phyloP scores from a whole-genome alignment of 2,329 filamentous ascomycete species.

The Rhynchosporium secalis region DNA sequence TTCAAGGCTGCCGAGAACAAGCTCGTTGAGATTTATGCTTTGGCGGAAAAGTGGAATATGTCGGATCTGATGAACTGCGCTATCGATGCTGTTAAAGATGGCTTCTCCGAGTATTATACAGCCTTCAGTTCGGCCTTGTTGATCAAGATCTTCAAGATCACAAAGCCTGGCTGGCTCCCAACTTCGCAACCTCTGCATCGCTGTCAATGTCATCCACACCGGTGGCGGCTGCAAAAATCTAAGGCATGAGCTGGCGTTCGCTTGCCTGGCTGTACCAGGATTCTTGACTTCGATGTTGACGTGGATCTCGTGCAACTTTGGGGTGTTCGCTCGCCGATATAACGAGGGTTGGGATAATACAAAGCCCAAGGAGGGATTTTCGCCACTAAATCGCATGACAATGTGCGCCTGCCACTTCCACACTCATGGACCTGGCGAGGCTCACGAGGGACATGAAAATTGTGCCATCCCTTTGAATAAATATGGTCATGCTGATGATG shows the following conservation, averaged over 20 bases:
- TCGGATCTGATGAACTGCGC: slow-evolving; percentile 25
- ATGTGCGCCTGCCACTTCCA: slow-evolving; percentile 18
- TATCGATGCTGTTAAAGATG: slow-evolving; percentile 30
- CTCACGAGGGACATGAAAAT: slow-evolving; percentile 14
- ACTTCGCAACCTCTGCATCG: slow-evolving; percentile 27
- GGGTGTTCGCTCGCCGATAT: slow-evolving; percentile 20
- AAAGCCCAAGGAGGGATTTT: slow-evolving; percentile 19
- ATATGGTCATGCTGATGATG: neutral
- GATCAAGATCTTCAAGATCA: slow-evolving; percentile 17
- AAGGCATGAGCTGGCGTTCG: slow-evolving; percentile 22
- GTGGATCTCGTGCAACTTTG: slow-evolving; percentile 28
- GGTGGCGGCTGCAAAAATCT: slow-evolving; percentile 25
- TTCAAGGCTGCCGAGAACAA: slow-evolving; percentile 19
- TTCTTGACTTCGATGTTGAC: slow-evolving; percentile 27
- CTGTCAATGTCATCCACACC: slow-evolving; percentile 24
- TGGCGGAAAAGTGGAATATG: slow-evolving; percentile 25
- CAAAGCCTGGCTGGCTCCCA: slow-evolving; percentile 20
- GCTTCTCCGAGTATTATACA: slow-evolving; percentile 23
- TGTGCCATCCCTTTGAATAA: slow-evolving; percentile 10
- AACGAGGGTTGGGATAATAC: slow-evolving; percentile 11
- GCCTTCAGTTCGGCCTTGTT: slow-evolving; percentile 23
- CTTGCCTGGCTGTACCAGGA: slow-evolving; percentile 10
- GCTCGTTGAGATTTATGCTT: slow-evolving; percentile 23
- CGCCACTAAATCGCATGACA: slow-evolving; percentile 13
- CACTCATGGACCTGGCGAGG: slow-evolving; percentile 8